These are phyloP conservation scores for Ophiobolus disseminans DNA, from an alignment of 2,329 filamentous ascomycete genomes.

Conservation along the genomic window DNA sequence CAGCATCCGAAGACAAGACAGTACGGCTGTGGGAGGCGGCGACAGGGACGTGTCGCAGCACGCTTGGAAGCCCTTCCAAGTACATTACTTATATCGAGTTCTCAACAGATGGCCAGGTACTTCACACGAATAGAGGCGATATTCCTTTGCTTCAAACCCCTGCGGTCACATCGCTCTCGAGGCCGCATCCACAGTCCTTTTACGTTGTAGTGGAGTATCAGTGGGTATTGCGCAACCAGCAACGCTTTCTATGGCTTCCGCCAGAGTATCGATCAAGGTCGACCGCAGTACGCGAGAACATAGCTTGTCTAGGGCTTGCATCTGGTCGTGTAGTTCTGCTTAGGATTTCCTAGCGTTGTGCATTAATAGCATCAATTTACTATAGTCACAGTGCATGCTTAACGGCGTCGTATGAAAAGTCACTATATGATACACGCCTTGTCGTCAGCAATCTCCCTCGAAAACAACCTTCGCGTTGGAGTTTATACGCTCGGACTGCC, in stretches of 20 bases:
- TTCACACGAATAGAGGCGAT: slow-evolving; percentile 8
- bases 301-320: slow-evolving; percentile 12
- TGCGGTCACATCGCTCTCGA: slow-evolving; percentile 1
- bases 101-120: not conserved
- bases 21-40: not conserved
- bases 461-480: no score
- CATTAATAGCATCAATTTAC: no score
- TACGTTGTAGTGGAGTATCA: slow-evolving; percentile 9
- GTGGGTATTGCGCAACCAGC: slow-evolving; percentile 14
- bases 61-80: not conserved
- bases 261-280: slow-evolving; percentile 10
- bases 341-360: slow-evolving; percentile 6
- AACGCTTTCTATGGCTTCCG: slow-evolving; percentile 19
- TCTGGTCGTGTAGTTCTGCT: slow-evolving; percentile 16
- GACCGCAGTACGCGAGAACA: slow-evolving; percentile 7
- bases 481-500: no score
- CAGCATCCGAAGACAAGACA: not conserved
- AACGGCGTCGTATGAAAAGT: no score
- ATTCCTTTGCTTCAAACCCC: slow-evolving; percentile 3
- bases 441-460: no score
- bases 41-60: not conserved
- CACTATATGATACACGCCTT: no score
- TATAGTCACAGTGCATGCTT: no score
- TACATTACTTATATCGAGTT: not conserved
- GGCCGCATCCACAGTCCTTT: not conserved